Evolutionary conservation across 2,329 filamentous ascomycete genomes (phyloP).

Genomic region (Aureobasidium melanogenum): DNA sequence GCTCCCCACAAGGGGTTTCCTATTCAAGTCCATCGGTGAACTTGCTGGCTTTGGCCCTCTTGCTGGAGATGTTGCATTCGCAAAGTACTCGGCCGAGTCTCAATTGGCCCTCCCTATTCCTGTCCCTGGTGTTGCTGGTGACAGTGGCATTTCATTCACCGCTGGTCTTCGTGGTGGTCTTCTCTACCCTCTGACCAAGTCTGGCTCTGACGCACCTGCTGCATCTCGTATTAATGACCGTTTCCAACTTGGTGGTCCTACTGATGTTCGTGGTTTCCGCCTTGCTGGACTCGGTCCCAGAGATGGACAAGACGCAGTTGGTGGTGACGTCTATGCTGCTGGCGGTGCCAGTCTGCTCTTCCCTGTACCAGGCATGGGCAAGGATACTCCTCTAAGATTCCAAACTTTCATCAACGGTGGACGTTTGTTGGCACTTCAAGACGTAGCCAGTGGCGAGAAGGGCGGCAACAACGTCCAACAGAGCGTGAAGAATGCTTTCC

Average conservation of each 20-base stretch:
- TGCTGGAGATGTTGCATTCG: slow-evolving; percentile 85
- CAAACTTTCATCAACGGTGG: slow-evolving; percentile 91
- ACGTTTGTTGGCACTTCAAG: slow-evolving; percentile 67
- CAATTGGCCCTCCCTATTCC: slow-evolving; percentile 66
- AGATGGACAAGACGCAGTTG: slow-evolving; percentile 76
- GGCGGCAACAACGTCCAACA: slow-evolving; percentile 43
- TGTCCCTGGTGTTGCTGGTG: slow-evolving; percentile 57
- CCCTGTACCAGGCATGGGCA: slow-evolving; percentile 72
- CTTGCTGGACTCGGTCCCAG: slow-evolving; percentile 81
- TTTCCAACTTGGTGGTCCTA: slow-evolving; percentile 89
- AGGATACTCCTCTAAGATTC: slow-evolving; percentile 74
- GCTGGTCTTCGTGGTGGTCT: slow-evolving; percentile 73
- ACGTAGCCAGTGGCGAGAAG: slow-evolving; percentile 29
- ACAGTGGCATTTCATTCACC: slow-evolving; percentile 73
- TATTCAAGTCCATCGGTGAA: slow-evolving; percentile 69
- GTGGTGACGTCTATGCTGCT: slow-evolving; percentile 86
- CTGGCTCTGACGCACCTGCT: slow-evolving; percentile 44
- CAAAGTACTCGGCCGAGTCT: slow-evolving; percentile 80
- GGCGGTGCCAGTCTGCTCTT: slow-evolving; percentile 78
- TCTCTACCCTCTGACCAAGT: slow-evolving; percentile 69
- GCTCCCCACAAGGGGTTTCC: slow-evolving; percentile 73
- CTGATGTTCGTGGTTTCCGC: slow-evolving; percentile 88
- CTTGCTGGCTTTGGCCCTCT: slow-evolving; percentile 80
- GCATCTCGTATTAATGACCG: slow-evolving; percentile 85
- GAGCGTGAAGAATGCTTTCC: slow-evolving; percentile 54